These are phyloP conservation scores for Pestalotiopsis sp. DNA, from an alignment of 2,329 filamentous ascomycete genomes.

Conservation along the genomic window DNA sequence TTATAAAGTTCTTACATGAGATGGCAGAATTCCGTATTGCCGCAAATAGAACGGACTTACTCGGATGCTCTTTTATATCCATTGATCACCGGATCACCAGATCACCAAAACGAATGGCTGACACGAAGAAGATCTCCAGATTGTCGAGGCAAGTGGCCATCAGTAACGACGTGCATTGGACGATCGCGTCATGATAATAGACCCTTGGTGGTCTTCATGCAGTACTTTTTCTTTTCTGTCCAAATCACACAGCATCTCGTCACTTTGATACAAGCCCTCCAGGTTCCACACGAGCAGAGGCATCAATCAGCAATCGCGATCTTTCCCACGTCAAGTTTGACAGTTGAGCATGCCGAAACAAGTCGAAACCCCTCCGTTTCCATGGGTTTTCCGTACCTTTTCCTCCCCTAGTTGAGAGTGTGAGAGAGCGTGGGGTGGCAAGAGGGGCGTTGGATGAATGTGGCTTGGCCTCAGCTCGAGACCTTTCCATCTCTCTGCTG, in stretches of 20 bases:
- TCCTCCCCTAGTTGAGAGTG: not conserved
- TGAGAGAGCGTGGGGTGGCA: not conserved
- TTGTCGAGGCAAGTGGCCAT: not conserved
- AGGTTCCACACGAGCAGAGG: not conserved
- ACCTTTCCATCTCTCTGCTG: not conserved
- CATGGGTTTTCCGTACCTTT: not conserved
- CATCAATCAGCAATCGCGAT: not conserved
- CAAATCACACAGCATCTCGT: not conserved
- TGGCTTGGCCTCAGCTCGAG: not conserved
- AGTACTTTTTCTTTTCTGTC: not conserved
- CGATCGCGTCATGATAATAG: not conserved
- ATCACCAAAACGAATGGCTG: not conserved
- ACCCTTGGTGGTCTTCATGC: not conserved
- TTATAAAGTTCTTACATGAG: no score
- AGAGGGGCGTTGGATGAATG: not conserved
- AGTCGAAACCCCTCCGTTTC: not conserved
- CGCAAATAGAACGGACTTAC: no score
- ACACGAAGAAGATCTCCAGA: not conserved
- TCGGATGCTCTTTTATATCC: not conserved
- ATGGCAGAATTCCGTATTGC: no score
- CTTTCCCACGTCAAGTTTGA: not conserved
- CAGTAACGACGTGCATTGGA: not conserved
- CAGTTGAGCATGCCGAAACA: not conserved
- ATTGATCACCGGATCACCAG: not conserved
- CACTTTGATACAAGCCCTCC: not conserved